phyloP scores from a whole-genome alignment of 176 grass and related monocot genomes.

The Aegilops longissima region DNA sequence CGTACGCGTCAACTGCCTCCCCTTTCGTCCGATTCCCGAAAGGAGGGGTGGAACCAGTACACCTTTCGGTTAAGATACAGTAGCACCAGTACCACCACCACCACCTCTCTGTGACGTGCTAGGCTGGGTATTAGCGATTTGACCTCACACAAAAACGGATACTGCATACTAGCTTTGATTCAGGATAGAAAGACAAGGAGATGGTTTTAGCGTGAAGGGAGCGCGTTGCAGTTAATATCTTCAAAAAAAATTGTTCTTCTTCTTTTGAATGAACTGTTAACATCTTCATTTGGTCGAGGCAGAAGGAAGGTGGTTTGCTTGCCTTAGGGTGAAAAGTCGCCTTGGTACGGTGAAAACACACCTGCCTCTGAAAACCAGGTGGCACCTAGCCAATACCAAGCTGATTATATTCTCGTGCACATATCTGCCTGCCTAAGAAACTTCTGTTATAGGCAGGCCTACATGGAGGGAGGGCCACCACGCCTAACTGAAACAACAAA shows the following conservation, averaged over 20 bases:
- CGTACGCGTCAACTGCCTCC: conserved; percentile 36
- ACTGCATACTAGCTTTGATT: background rate
- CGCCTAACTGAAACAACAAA: background rate
- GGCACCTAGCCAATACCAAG: background rate
- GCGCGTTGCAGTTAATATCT: background rate
- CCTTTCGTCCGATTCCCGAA: background rate
- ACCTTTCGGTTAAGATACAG: conserved; percentile 41
- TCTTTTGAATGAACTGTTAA: background rate
- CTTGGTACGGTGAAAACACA: background rate
- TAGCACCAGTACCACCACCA: background rate
- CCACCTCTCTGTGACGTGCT: conserved; percentile 9
- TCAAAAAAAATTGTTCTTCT: too few relatives aligned
- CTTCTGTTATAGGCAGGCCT: background rate
- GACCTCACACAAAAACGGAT: conserved; percentile 10
- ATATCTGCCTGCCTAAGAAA: too few relatives aligned
- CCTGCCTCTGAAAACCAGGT: background rate
- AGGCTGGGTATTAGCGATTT: conserved; percentile 13
- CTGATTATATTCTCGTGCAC: background rate
- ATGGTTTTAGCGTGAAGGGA: background rate
- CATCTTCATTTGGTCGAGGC: conserved; percentile 17
- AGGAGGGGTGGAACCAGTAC: conserved; percentile 12
- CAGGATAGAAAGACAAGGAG: background rate
- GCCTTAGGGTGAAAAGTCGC: background rate
- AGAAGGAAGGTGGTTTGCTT: background rate
- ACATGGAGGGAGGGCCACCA: background rate